Base-by-base conservation (phyloP, 1,284 basidiomycete genomes). In the Xerocomus minutiporus region DNA sequence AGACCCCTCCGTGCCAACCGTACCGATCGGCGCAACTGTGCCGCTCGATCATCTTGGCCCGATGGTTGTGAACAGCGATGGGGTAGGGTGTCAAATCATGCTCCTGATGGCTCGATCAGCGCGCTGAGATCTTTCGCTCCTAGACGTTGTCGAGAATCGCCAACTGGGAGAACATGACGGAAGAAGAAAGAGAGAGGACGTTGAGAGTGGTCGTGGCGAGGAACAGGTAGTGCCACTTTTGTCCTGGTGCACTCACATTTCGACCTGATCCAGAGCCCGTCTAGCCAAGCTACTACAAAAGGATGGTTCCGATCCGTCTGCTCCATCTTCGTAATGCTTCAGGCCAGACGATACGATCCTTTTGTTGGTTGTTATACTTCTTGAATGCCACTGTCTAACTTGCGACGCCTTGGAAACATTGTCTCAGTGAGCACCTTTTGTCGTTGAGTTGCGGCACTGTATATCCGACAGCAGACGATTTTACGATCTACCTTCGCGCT, bases 61-160 rank as follows among this genome's bases (percentile, higher is more conserved):
- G 0, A 71, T 82, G 65, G 76, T 83, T 9, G 76, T 83, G 25
- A 83, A 82, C 61, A 77, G 64, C 44, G 75, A 83, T 64, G 80
- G 81, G 52, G 31, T 8, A 23, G 11, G 43, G n/a, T 3, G 5
- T 4, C 41, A 9, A n/a, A 28, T 4, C 6, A 44, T 31, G 17
- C 29, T 44, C 28, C 29, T 6, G 17, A 7, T 11, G 4, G 17
- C 11, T 5, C 13, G 11, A 29, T 13, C 12, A 7, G 15, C 34
- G 11, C 32, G 3, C n/a, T 46, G 12, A 58, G 5, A 28, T 8
- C 28, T 28, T 25, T n/a, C 12, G 15, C 50, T 35, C 43, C 11
- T 55, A 81, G 80, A 80, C 78, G 0, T 60, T 80, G 29, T 80
- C 76, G 13, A 68, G 78, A 39, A 80, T 83, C 49, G 73, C 75